Base-by-base conservation (phyloP, 345 rosid genomes). In the Citrus sinensis region DNA sequence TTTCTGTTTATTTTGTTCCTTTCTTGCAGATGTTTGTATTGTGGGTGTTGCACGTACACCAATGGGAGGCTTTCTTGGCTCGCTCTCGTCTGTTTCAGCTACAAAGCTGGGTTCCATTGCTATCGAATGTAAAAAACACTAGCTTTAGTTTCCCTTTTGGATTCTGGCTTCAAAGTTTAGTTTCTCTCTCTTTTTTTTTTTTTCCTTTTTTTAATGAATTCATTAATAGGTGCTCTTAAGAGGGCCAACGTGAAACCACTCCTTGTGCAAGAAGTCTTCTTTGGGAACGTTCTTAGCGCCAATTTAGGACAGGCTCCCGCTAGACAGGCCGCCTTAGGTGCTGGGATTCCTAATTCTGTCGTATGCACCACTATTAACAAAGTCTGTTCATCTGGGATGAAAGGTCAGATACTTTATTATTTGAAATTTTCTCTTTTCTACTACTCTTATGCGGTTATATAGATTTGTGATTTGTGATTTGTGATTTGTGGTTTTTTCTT, bases 271-370 rank as follows among this genome's bases (percentile, higher is more conserved):
- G 99, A 94, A 85, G 97, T 96, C 27, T 87, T 90, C 89, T 90
- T 96, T 40, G 99, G 98, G 54, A 96, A 96, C 86, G 99, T 96
- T 77, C 91, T 92, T 63, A 90, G 90, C 71, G 98, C 97, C 72
- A 94, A 96, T 89, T 88, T 96, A 76, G 99, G 98, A 25, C 99
- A 94, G 86, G 98, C 99, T 84, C 98, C 98, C 51, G 98, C 99
- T 75, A 91, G 98, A 80, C 99, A 96, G 83, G 99, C 98, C 73
- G 95, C 99, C 40, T 80, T 96, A 76, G 99, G 95, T 64, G 97
- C 99, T 2, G 95, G 97, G 59, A 89, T 96, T 74, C 97, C 97
- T 35, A 83, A 94, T 84, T 92, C 98, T 1, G 98, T 90, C 7
- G 64, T 91, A 80, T 96, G 98, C 84, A 96, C 97, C 76, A 92